Evolutionary conservation across 2,329 filamentous ascomycete species (phyloP).

Genomic region (Periglandula ipomoeae): DNA sequence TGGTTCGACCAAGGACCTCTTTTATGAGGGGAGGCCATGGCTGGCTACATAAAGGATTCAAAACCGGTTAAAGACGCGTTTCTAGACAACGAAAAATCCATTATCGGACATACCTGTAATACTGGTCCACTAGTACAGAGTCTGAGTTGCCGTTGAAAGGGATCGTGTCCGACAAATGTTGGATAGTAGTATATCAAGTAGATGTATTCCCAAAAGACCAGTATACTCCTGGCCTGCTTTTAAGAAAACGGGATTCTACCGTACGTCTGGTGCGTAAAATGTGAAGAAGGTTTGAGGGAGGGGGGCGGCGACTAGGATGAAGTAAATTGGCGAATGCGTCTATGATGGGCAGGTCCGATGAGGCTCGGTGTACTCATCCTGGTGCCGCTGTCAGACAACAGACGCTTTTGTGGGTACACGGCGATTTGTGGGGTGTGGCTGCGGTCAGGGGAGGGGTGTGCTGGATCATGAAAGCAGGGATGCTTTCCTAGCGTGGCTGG

Average conservation of each 20-base stretch:
- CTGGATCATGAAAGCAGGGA: background rate
- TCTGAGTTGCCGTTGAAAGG: background rate
- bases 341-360: constrained; percentile 5
- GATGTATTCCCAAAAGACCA: background rate
- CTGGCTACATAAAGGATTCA: too few relatives aligned
- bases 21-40: constrained; percentile 15
- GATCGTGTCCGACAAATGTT: background rate
- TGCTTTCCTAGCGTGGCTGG: background rate
- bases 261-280: background rate
- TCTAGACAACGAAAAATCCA: too few relatives aligned
- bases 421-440: constrained; percentile 3
- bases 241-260: background rate
- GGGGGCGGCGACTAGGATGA: background rate
- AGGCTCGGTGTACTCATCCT: constrained; percentile 8
- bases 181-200: background rate
- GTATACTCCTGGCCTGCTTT: background rate
- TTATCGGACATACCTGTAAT: too few relatives aligned
- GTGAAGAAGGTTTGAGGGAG: background rate
- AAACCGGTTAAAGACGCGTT: too few relatives aligned
- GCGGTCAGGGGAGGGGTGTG: background rate
- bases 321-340: constrained; percentile 4
- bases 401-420: constrained; percentile 1
- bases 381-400: constrained; percentile 1
- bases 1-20: constrained; percentile 76
- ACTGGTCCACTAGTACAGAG: too few relatives aligned